phyloP scores from a whole-genome alignment of 805 yeast species.

The Phaffomyces thermotolerans region DNA sequence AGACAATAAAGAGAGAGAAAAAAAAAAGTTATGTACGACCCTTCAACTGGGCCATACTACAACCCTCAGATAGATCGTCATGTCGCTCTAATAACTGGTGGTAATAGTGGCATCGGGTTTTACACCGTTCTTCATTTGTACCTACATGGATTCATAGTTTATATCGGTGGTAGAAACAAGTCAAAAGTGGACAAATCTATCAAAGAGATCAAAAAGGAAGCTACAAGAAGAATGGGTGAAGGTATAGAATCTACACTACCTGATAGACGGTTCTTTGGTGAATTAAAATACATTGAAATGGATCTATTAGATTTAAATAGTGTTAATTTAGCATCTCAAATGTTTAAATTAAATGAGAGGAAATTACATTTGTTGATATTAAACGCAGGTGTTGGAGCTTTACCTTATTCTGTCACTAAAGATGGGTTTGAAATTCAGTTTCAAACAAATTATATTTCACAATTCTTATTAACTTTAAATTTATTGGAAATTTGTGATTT shows the following conservation, averaged over 20 bases:
- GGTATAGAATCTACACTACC: constrained; percentile 9
- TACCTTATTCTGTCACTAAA: constrained; percentile 57
- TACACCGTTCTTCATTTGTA: constrained; percentile 68
- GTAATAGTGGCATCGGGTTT: constrained; percentile 77
- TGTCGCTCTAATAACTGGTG: constrained; percentile 74
- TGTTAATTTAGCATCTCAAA: constrained; percentile 42
- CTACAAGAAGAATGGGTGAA: constrained; percentile 23
- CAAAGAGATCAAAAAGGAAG: constrained; percentile 47
- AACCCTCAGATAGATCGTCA: constrained; percentile 48
- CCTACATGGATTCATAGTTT: constrained; percentile 70
- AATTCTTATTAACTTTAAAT: constrained; percentile 59
- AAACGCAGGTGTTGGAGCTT: constrained; percentile 77
- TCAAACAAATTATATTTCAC: constrained; percentile 73
- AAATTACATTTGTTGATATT: constrained; percentile 56
- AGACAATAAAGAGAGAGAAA: too few species aligned
- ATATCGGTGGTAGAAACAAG: constrained; percentile 64
- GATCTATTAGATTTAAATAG: constrained; percentile 42
- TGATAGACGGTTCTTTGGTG: constrained; percentile 35
- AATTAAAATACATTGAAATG: constrained; percentile 42
- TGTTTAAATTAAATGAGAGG: constrained; percentile 39
- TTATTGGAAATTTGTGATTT: constrained; percentile 35
- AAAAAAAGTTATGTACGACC: constrained; percentile 4
- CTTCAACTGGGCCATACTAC: constrained; percentile 40
- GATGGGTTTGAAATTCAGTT: constrained; percentile 75
- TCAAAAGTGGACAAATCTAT: constrained; percentile 52